Evolutionary conservation across 257 asterid species (phyloP).

Genomic region (Misopates orontium): DNA sequence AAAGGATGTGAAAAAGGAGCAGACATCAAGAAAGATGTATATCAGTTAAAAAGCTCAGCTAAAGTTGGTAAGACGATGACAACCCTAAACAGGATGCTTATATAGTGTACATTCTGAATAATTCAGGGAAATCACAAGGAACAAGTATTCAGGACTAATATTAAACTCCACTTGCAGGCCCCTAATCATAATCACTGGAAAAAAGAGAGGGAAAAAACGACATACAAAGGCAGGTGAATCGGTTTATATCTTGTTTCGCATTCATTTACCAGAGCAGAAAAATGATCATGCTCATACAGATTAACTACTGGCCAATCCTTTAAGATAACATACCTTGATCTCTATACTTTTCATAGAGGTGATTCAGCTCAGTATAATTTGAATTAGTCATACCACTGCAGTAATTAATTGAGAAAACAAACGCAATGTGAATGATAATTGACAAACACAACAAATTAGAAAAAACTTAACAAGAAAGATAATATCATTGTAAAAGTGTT

Average conservation of each 20-base stretch:
- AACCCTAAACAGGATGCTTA: neutral
- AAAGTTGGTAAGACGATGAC: neutral
- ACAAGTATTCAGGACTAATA: neutral
- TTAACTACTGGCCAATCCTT: neutral
- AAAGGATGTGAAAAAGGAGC: conserved; percentile 1
- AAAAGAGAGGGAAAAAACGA: neutral
- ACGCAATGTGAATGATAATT: conserved; percentile 1
- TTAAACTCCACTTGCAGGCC: too few relatives aligned
- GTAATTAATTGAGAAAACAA: conserved; percentile 16
- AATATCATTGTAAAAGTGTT: too few relatives aligned
- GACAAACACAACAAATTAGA: too few relatives aligned
- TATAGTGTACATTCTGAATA: neutral
- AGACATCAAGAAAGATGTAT: neutral
- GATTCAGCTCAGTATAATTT: conserved; percentile 74
- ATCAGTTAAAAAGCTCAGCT: neutral
- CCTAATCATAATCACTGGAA: neutral
- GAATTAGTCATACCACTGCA: conserved; percentile 90
- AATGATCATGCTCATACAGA: neutral
- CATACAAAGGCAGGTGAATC: neutral
- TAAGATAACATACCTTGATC: conserved; percentile 55
- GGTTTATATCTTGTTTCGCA: neutral
- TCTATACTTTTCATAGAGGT: conserved; percentile 62
- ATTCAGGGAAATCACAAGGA: neutral
- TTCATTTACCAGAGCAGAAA: neutral
- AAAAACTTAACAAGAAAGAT: too few relatives aligned